A percentile compares a stretch with the other conserved stretches of the same genome.
These are phyloP conservation scores for Jackrogersella multiformis DNA, from an alignment of 495 filamentous ascomycete species.

Conservation along the genomic window DNA sequence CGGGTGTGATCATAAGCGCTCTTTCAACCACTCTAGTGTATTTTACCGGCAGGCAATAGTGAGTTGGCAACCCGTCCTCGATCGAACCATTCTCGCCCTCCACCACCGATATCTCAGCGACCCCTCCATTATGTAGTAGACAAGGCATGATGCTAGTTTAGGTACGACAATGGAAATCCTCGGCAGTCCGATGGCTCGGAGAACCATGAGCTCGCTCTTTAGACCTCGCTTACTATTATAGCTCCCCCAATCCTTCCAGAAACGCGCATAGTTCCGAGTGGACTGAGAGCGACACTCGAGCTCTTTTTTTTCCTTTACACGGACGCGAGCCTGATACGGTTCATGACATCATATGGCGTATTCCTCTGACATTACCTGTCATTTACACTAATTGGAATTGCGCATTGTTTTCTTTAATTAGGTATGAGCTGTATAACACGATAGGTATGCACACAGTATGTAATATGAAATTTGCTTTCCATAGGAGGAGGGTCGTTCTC, in stretches of 20 bases:
- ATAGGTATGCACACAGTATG: not conserved
- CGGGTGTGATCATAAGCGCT: not conserved
- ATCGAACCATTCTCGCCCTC: constrained; percentile 33
- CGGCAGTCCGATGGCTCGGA: constrained; percentile 25
- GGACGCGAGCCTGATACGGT: not conserved
- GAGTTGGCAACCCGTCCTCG: constrained; percentile 25
- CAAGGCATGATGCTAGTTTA: constrained; percentile 15
- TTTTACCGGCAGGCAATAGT: constrained; percentile 39
- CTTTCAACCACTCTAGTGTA: constrained; percentile 15
- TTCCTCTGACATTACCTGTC: not conserved
- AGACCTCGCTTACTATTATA: constrained; percentile 37
- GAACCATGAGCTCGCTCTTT: constrained; percentile 1
- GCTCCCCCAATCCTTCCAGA: constrained; percentile 11
- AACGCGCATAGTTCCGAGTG: constrained; percentile 1
- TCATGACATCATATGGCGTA: constrained; percentile 32
- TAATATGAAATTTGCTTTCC: not conserved
- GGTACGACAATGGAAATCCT: constrained; percentile 26
- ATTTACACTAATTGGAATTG: not conserved
- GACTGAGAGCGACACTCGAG: not conserved
- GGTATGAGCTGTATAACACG: not conserved
- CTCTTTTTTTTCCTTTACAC: not conserved
- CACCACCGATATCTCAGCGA: constrained; percentile 16
- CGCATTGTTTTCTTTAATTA: not conserved
- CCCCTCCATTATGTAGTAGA: constrained; percentile 38
- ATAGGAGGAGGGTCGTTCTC: constrained; percentile 2